Evolutionary conservation across 2,329 filamentous ascomycete genomes (phyloP), one percentile per base, ranked within the genome.

Genomic region (Akanthomyces lecanii): DNA sequence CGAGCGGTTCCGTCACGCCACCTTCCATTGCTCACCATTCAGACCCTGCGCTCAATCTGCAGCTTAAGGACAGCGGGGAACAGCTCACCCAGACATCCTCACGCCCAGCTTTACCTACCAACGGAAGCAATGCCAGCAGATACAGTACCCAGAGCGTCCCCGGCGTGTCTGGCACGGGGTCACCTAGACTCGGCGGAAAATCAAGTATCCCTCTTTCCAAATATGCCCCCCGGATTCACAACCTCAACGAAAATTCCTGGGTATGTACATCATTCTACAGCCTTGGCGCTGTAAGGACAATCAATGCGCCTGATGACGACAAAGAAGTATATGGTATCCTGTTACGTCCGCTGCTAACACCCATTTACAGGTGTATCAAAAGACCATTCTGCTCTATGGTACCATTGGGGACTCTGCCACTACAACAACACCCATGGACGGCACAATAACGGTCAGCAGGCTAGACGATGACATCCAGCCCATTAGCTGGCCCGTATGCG

Each of bases 401-500:
- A 87, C 90, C 55, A 89, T 96, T 67, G 92, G 90, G 64, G 91
- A 96, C 67, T 80, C 86, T 30, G 78, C 81, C 40, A 82, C 86
- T 60, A 85, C 85, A 71, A 82, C 86, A 59, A 85, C 85, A 71
- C 80, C 85, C 59, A 76, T 96, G 65, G 92, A 97, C 71, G 95
- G 95, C 67, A 89, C 79, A 36, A 71, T 98, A 57, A 92, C 88
- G 3, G 84, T 97, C 65, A 89, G 84, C 70, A 90, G 95, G 70
- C 85, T 92, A 68, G 90, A 97, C 74, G 92, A 96, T 73, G 86
- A 80, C 65, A 97, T 97, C 73, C 93, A 94, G 7, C 79, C 90
- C 0, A 90, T 87, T 14, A 83, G 82, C 68, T 98, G 94, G 93
- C 94, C 93, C 1, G 94, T 97, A 12, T 89, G 82, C 72, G 89